phyloP scores from a whole-genome alignment of 805 yeast genomes.

The Kuraishia capsulata region DNA sequence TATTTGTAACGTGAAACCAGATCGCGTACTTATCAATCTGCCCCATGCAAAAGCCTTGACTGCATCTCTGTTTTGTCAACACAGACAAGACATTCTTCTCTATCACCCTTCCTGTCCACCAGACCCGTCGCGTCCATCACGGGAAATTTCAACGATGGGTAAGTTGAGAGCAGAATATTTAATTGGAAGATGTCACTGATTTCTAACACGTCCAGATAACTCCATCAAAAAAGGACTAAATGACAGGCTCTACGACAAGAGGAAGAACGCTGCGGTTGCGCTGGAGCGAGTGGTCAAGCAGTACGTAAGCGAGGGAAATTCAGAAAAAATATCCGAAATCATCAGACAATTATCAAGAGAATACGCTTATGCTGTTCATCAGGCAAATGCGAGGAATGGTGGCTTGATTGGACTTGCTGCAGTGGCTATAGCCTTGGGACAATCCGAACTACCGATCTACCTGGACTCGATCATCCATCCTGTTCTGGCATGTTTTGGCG shows the following conservation, averaged over 20 bases:
- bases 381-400: constrained; percentile 87
- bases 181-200: too few species aligned
- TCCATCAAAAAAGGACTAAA: constrained; percentile 57
- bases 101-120: too few species aligned
- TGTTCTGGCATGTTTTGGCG: constrained; percentile 90
- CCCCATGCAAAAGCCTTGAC: too few species aligned
- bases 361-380: constrained; percentile 74
- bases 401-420: constrained; percentile 95
- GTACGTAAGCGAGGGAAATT: constrained; percentile 50
- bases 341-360: constrained; percentile 72
- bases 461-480: constrained; percentile 86
- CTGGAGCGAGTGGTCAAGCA: constrained; percentile 71
- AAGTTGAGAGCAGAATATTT: not conserved
- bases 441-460: constrained; percentile 72
- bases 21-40: too few species aligned
- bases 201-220: constrained; percentile 33
- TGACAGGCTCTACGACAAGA: constrained; percentile 68
- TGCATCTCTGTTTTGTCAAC: too few species aligned
- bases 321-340: constrained; percentile 47
- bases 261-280: constrained; percentile 71
- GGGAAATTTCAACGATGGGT: too few species aligned
- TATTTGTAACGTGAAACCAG: too few species aligned
- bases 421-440: constrained; percentile 87
- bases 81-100: too few species aligned
- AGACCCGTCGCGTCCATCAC: too few species aligned